These are phyloP conservation scores for Dendrobium chrysotoxum DNA, from an alignment of 106 monocot genomes.

Conservation along the genomic window DNA sequence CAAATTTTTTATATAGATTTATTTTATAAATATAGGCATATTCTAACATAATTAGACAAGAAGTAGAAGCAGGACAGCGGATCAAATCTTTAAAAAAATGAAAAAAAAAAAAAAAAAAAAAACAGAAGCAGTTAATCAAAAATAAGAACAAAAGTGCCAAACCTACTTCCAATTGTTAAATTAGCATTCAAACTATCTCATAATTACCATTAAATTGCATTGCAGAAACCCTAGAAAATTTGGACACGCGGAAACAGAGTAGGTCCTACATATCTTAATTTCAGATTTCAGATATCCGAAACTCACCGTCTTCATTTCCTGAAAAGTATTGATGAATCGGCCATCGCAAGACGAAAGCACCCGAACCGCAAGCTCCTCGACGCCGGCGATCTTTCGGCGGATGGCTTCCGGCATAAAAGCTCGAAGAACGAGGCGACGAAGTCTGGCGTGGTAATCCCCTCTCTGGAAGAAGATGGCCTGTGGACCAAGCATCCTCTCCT, in stretches of 20 bases:
- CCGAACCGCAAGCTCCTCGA: constrained; percentile 47
- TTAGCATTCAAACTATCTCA: not conserved
- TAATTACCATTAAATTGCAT: too few relatives aligned
- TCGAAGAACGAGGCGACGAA: constrained; percentile 62
- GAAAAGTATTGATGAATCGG: constrained; percentile 57
- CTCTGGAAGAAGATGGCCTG: constrained; percentile 97
- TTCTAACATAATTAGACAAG: too few relatives aligned
- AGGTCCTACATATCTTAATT: not conserved
- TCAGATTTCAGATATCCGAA: not conserved
- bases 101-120: too few relatives aligned
- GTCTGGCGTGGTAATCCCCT: constrained; percentile 62
- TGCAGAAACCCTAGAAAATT: too few relatives aligned
- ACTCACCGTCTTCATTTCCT: constrained; percentile 83
- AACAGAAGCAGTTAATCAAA: too few relatives aligned
- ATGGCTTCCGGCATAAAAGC: constrained; percentile 80
- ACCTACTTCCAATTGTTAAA: not conserved
- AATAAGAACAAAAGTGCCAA: too few relatives aligned
- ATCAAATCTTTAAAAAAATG: too few relatives aligned
- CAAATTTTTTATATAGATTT: too few relatives aligned
- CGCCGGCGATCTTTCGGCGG: constrained; percentile 25
- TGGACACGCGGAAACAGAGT: too few relatives aligned
- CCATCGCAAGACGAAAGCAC: constrained; percentile 67
- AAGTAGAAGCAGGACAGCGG: too few relatives aligned
- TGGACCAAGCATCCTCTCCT: constrained; percentile 76
- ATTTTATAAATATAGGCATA: too few relatives aligned